A percentile compares a stretch with the other conserved stretches of the same genome.
Evolutionary conservation across 163 green algal genomes (phyloP).

Genomic region (Trebouxia gelatinosa): DNA sequence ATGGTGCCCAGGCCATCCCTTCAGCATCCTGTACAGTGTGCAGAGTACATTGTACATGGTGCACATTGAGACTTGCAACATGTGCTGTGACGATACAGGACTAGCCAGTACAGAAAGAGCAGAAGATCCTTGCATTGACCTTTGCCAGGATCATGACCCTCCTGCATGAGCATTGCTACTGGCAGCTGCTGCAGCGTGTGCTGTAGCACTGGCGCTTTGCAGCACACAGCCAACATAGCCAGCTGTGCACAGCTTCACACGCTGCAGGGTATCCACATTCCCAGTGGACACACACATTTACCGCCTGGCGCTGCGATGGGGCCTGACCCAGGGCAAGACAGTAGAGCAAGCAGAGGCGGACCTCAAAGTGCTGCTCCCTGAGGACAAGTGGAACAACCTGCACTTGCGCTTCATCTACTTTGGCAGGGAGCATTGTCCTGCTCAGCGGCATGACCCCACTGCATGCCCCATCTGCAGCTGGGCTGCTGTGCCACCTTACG

Average conservation of each 20-base stretch:
- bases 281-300: constrained; percentile 93
- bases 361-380: constrained; percentile 58
- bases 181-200: too few relatives aligned
- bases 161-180: too few relatives aligned
- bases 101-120: too few relatives aligned
- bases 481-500: constrained; percentile 59
- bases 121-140: too few relatives aligned
- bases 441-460: constrained; percentile 63
- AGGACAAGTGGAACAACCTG: constrained; percentile 37
- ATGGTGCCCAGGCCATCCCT: neutral
- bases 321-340: constrained; percentile 61
- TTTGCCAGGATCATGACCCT: too few relatives aligned
- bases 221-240: too few relatives aligned
- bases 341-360: constrained; percentile 81
- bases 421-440: constrained; percentile 80
- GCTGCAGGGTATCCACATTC: constrained; percentile 51
- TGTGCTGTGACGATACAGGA: too few relatives aligned
- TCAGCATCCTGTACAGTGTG: too few relatives aligned
- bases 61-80: too few relatives aligned
- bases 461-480: constrained; percentile 80
- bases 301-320: constrained; percentile 72
- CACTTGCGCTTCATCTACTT: constrained; percentile 84
- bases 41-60: too few relatives aligned
- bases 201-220: too few relatives aligned
- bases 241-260: neutral